These are phyloP conservation scores for Penicillium freii DNA, from an alignment of 2,329 filamentous ascomycete genomes.

Conservation along the genomic window DNA sequence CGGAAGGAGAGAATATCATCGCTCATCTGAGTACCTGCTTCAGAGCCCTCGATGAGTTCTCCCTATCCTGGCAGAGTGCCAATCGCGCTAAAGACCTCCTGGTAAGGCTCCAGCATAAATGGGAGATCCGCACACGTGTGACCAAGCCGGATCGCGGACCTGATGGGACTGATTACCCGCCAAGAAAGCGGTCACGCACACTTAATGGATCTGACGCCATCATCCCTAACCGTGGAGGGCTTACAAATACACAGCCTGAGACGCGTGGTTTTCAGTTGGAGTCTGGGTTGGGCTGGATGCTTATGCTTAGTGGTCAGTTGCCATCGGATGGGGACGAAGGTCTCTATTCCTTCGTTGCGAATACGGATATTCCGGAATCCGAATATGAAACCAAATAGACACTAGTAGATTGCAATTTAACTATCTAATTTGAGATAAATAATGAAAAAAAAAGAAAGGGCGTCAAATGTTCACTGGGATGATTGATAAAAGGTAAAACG, in stretches of 20 bases:
- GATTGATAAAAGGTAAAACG: not conserved
- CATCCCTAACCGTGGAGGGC: too few relatives aligned
- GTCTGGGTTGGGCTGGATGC: constrained; percentile 5
- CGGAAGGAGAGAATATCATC: constrained; percentile 6
- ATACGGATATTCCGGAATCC: constrained; percentile 40
- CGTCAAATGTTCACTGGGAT: not conserved
- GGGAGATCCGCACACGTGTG: constrained; percentile 10
- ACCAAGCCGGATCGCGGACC: not conserved
- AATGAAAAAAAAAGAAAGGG: not conserved
- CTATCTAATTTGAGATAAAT: not conserved
- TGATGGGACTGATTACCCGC: not conserved
- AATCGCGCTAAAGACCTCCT: constrained; percentile 14
- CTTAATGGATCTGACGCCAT: not conserved
- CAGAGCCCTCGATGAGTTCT: constrained; percentile 18
- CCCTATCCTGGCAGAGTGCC: constrained; percentile 17
- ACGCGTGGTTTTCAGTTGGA: not conserved
- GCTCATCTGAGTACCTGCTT: constrained; percentile 13
- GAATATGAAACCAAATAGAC: not conserved
- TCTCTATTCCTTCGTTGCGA: constrained; percentile 1
- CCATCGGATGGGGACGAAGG: not conserved
- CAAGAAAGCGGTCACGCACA: constrained; percentile 1
- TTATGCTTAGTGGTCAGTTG: constrained; percentile 3
- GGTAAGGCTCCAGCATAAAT: constrained; percentile 11
- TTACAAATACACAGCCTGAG: not conserved
- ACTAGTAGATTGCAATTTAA: not conserved